Percentiles rank a stretch among this genome's conserved stretches.
phyloP scores from a whole-genome alignment of 768 basidiomycete genomes.

The Collybia nuda region DNA sequence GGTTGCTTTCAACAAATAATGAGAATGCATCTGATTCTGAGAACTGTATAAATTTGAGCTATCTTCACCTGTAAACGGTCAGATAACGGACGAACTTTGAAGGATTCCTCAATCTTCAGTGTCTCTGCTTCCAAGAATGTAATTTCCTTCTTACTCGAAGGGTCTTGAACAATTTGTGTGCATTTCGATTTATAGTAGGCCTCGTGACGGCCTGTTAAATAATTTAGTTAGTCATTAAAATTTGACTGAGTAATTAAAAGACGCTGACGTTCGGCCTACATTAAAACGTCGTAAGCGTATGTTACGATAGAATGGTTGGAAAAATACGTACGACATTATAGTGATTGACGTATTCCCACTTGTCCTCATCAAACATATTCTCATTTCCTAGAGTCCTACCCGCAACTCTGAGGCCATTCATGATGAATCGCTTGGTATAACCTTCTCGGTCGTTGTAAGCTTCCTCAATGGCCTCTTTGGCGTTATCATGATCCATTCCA shows the following conservation, averaged over 20 bases:
- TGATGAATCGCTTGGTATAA: constrained; percentile 72
- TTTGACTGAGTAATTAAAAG: constrained; percentile 18
- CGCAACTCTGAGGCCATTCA: constrained; percentile 79
- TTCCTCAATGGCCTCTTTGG: constrained; percentile 64
- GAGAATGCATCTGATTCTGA: constrained; percentile 67
- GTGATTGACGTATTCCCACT: constrained; percentile 78
- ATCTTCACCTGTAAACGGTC: background rate
- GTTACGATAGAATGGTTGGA: too few relatives aligned
- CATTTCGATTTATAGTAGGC: constrained; percentile 76
- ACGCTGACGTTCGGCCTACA: background rate
- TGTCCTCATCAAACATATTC: constrained; percentile 55
- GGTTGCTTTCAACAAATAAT: constrained; percentile 71
- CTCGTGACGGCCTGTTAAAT: constrained; percentile 70
- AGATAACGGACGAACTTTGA: constrained; percentile 59
- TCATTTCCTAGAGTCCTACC: constrained; percentile 70
- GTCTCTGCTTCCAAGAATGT: constrained; percentile 70
- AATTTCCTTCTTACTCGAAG: constrained; percentile 40
- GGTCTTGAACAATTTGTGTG: constrained; percentile 56
- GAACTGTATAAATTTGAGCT: constrained; percentile 50
- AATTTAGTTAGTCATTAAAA: constrained; percentile 14
- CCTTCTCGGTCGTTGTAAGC: constrained; percentile 88
- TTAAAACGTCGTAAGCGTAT: background rate
- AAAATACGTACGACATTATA: constrained; percentile 39
- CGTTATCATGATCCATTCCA: constrained; percentile 88
- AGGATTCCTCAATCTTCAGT: constrained; percentile 82